A percentile compares a stretch with the other conserved stretches of the same genome.
Evolutionary conservation across 352 stramenopile genomes (phyloP).

Genomic region (Phytophthora syringae): DNA sequence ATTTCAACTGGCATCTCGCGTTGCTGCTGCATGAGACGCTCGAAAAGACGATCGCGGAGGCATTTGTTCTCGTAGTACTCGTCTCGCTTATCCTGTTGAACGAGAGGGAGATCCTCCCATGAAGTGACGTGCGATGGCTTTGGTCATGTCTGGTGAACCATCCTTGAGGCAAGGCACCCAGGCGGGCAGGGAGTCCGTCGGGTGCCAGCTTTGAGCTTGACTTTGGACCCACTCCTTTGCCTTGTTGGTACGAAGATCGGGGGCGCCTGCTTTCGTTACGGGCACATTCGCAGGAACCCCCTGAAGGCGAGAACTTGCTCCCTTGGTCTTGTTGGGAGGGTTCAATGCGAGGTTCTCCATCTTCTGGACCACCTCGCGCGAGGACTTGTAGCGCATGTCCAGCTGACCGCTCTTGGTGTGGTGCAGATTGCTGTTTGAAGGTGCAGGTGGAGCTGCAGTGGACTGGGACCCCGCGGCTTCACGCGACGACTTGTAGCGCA

Average conservation of each 20-base stretch:
- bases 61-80: slow-evolving; percentile 35
- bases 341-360: slow-evolving; percentile 31
- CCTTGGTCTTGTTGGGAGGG: no score
- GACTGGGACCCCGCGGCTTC: no score
- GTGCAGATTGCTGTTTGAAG: slow-evolving; percentile 12
- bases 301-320: no score
- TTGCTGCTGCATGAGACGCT: slow-evolving; percentile 23
- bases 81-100: slow-evolving; percentile 23
- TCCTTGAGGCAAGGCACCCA: slow-evolving; percentile 41
- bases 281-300: slow-evolving; percentile 24
- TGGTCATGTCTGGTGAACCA: slow-evolving; percentile 38
- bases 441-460: no score
- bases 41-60: slow-evolving; percentile 13
- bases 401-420: slow-evolving; percentile 28
- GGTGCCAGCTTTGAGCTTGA: slow-evolving; percentile 37
- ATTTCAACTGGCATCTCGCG: slow-evolving; percentile 17
- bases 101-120: slow-evolving; percentile 25
- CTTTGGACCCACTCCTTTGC: slow-evolving; percentile 39
- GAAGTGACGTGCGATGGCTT: slow-evolving; percentile 33
- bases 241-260: slow-evolving; percentile 29
- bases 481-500: no score
- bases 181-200: slow-evolving; percentile 16
- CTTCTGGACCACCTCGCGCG: slow-evolving; percentile 20
- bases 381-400: slow-evolving; percentile 41
- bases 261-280: slow-evolving; percentile 31